phyloP scores from a whole-genome alignment of 176 grass and related monocot species.

The Urochloa ruziziensis region DNA sequence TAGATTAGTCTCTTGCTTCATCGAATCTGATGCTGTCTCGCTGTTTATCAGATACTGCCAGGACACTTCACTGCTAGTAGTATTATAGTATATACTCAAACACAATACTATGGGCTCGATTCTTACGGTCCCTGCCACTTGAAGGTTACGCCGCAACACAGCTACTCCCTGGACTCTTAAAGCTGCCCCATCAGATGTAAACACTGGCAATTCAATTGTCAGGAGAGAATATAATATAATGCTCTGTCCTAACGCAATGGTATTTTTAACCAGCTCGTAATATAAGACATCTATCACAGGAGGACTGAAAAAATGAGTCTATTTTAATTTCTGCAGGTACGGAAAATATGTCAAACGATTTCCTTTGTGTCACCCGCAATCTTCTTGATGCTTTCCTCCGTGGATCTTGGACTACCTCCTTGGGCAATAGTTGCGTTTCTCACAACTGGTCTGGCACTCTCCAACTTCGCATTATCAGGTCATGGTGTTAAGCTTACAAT shows the following conservation, averaged over 20 bases:
- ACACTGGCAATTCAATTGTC: background rate
- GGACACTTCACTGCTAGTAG: background rate
- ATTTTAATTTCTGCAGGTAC: constrained; percentile 59
- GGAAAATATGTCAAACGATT: constrained; percentile 99
- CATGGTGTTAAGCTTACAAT: constrained; percentile 12
- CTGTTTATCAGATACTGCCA: background rate
- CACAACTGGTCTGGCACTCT: constrained; percentile 81
- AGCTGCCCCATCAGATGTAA: background rate
- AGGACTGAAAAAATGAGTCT: background rate
- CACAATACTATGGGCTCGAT: background rate
- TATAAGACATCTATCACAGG: background rate
- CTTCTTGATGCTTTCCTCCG: constrained; percentile 88
- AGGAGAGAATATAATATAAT: background rate
- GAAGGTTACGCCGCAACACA: background rate
- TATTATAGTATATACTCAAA: background rate
- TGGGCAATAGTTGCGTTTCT: constrained; percentile 89
- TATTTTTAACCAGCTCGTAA: background rate
- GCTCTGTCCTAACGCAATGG: background rate
- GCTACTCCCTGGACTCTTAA: background rate
- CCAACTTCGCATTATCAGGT: constrained; percentile 95
- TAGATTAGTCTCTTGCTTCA: background rate
- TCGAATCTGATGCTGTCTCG: background rate
- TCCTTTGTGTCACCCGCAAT: constrained; percentile 85
- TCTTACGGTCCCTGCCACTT: background rate
- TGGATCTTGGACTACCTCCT: constrained; percentile 88